These are phyloP conservation scores for Lepidium sativum DNA, from an alignment of 345 rosid genomes.

Conservation along the genomic window DNA sequence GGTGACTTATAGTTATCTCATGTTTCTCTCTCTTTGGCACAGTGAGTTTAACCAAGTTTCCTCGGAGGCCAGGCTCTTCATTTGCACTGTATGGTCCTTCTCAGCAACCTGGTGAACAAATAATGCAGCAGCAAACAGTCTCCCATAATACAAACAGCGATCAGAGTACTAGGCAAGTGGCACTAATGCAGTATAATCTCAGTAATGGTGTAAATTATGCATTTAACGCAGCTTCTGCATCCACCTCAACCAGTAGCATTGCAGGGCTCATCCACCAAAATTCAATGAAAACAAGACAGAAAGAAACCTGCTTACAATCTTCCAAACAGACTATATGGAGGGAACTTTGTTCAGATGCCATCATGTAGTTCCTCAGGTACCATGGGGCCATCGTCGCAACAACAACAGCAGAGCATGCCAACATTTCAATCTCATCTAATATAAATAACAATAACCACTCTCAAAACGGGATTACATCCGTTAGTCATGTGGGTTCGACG, in stretches of 20 bases:
- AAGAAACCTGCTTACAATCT: conserved; percentile 53
- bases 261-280: conserved; percentile 89
- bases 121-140: conserved; percentile 29
- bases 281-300: conserved; percentile 78
- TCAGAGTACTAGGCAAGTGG: conserved; percentile 44
- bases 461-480: conserved; percentile 41
- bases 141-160: conserved; percentile 42
- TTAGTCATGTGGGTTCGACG: conserved; percentile 47
- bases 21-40: conserved; percentile 16
- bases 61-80: conserved; percentile 57
- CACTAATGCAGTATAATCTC: conserved; percentile 39
- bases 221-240: conserved; percentile 45
- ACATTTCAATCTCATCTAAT: conserved; percentile 64
- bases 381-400: conserved; percentile 38
- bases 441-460: conserved; percentile 49
- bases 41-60: conserved; percentile 96
- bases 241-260: conserved; percentile 62
- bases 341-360: conserved; percentile 56
- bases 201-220: conserved; percentile 57
- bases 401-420: conserved; percentile 54
- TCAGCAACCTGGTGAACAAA: conserved; percentile 60
- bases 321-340: conserved; percentile 69
- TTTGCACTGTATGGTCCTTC: conserved; percentile 42
- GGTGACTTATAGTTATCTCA: background rate
- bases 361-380: conserved; percentile 74